Percentiles rank a stretch among this genome's conserved stretches.
Conservation (phyloP, 495 filamentous ascomycete genomes). For the Annulohypoxylon stygium region DNA sequence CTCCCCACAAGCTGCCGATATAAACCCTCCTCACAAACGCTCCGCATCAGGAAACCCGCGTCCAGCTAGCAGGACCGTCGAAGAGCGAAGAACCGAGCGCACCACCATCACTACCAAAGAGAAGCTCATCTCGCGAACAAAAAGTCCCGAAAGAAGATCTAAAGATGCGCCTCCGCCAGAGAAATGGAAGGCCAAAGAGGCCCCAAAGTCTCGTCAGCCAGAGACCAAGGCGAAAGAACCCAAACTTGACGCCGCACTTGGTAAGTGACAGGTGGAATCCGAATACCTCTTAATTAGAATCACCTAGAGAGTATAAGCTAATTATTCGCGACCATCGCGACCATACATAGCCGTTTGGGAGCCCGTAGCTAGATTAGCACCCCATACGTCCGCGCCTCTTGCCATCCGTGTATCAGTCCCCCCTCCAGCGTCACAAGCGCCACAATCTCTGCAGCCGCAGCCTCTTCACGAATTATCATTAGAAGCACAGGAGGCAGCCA, state of each 20-base stretch:
- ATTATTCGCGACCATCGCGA: constrained; percentile 25
- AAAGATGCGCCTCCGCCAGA: constrained; percentile 51
- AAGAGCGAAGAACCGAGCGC: constrained; percentile 64
- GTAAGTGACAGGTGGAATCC: constrained; percentile 37
- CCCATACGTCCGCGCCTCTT: constrained; percentile 89
- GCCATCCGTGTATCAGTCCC: constrained; percentile 88
- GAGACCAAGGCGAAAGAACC: constrained; percentile 60
- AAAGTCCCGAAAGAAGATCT: constrained; percentile 74
- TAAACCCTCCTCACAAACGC: constrained; percentile 58
- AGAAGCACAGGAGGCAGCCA: constrained; percentile 84
- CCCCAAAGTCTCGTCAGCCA: constrained; percentile 60
- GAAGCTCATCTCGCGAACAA: constrained; percentile 70
- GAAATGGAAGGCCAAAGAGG: constrained; percentile 52
- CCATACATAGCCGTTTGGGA: constrained; percentile 69
- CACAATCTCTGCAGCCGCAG: constrained; percentile 76
- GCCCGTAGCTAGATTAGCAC: constrained; percentile 82
- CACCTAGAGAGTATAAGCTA: constrained; percentile 19
- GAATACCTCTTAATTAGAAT: background rate
- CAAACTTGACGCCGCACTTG: constrained; percentile 56
- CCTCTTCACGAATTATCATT: constrained; percentile 79
- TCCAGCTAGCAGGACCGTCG: constrained; percentile 55
- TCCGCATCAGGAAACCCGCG: constrained; percentile 59
- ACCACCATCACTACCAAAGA: constrained; percentile 74
- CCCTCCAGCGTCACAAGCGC: constrained; percentile 78
- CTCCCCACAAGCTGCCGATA: constrained; percentile 45